Percentiles rank a stretch among this genome's conserved stretches.
phyloP scores from a whole-genome alignment of 2,329 filamentous ascomycete genomes.

The Colletotrichum tabaci region DNA sequence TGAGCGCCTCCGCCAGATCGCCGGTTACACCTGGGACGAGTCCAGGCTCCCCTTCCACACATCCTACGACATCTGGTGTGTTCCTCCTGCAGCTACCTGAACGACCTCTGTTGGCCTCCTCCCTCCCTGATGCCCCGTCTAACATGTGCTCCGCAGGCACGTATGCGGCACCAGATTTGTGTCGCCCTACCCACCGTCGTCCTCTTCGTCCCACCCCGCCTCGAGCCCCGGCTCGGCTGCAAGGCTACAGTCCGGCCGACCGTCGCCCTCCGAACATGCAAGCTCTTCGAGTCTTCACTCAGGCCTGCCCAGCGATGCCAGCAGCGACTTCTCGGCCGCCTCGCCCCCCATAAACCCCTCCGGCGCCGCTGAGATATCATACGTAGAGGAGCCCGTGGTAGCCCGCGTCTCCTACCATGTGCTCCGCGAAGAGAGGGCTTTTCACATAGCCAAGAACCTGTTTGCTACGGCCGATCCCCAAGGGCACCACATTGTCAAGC shows the following conservation, averaged over 20 bases:
- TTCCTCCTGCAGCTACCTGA: conserved; percentile 14
- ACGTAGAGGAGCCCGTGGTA: conserved; percentile 77
- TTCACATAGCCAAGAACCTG: conserved; percentile 83
- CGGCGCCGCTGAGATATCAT: conserved; percentile 64
- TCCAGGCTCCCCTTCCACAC: conserved; percentile 70
- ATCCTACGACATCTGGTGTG: conserved; percentile 90
- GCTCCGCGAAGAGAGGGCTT: conserved; percentile 88
- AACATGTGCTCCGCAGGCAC: conserved; percentile 64
- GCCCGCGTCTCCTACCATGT: conserved; percentile 88
- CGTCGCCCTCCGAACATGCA: conserved; percentile 59
- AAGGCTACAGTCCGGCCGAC: conserved; percentile 60
- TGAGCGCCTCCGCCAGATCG: conserved; percentile 80
- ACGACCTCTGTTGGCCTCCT: background rate
- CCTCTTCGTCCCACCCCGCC: conserved; percentile 58
- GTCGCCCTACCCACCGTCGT: conserved; percentile 64
- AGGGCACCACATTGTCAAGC: conserved; percentile 83
- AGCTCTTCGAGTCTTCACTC: conserved; percentile 52
- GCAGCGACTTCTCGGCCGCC: conserved; percentile 55
- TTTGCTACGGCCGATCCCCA: conserved; percentile 79
- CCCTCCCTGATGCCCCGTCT: background rate
- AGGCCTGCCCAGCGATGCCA: conserved; percentile 53
- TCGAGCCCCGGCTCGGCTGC: conserved; percentile 60
- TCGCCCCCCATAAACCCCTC: conserved; percentile 52
- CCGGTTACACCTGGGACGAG: conserved; percentile 85
- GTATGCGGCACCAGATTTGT: conserved; percentile 75